These are phyloP conservation scores for Ustilago lituana DNA, from an alignment of 1,284 basidiomycete species.

Conservation along the genomic window DNA sequence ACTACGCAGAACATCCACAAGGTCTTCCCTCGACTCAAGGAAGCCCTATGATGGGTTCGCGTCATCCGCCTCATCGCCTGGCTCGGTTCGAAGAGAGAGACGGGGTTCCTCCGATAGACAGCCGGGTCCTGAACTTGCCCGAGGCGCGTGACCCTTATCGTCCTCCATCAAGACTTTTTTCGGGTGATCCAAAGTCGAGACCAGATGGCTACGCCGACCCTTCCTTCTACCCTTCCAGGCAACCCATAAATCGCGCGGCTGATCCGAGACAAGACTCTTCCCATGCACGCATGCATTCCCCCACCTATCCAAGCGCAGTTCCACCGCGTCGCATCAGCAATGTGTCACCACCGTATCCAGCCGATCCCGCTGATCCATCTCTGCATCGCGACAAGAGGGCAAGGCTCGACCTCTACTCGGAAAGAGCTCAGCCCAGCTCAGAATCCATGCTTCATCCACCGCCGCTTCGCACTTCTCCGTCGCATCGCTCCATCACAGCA, in stretches of 20 bases:
- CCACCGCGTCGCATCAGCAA: conserved; percentile 28
- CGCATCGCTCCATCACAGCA: conserved; percentile 18
- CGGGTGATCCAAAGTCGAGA: conserved; percentile 13
- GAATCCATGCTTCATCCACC: conserved; percentile 22
- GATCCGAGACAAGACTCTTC: conserved; percentile 18
- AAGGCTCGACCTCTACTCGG: conserved; percentile 28
- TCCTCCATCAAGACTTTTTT: conserved; percentile 5
- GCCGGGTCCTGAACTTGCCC: conserved; percentile 1
- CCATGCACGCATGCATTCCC: conserved; percentile 18
- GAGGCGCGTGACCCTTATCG: conserved; percentile 19
- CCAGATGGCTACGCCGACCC: conserved; percentile 23
- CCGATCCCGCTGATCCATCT: conserved; percentile 8
- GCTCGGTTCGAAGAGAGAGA: conserved; percentile 11
- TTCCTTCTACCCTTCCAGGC: conserved; percentile 11
- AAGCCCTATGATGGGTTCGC: conserved; percentile 5
- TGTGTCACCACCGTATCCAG: conserved; percentile 12
- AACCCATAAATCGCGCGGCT: neutral
- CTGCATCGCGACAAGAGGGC: conserved; percentile 41
- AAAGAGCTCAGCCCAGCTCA: conserved; percentile 10
- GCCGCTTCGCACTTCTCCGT: conserved; percentile 20
- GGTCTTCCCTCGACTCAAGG: conserved; percentile 3
- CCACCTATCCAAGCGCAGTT: conserved; percentile 15
- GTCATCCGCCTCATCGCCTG: conserved; percentile 10
- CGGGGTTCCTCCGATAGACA: neutral
- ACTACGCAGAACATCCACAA: conserved; percentile 16